A percentile compares a stretch with the other conserved stretches of the same genome.
phyloP scores from a whole-genome alignment of 148 eudicot species.

The Mesembryanthemum crystallinum region DNA sequence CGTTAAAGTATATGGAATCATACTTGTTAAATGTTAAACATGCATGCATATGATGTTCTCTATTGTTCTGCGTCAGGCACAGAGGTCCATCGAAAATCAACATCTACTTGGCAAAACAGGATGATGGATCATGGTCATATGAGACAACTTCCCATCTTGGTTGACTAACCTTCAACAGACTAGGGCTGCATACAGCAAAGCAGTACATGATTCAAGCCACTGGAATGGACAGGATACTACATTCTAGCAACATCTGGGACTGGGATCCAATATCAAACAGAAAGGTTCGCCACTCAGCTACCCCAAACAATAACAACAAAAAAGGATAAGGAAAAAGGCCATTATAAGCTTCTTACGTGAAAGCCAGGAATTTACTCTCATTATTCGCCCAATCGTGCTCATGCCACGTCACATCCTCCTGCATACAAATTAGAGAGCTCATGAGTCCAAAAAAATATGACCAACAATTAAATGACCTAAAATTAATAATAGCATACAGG shows the following conservation, averaged over 20 bases:
- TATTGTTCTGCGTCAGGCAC: not conserved
- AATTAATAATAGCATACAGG: not conserved
- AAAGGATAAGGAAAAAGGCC: not conserved
- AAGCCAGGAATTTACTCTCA: conserved; percentile 93
- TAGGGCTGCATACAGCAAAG: not conserved
- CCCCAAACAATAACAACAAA: no score
- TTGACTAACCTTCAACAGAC: not conserved
- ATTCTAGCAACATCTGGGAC: not conserved
- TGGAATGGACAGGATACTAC: not conserved
- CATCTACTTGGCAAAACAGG: not conserved
- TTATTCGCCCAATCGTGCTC: conserved; percentile 88
- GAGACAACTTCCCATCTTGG: not conserved
- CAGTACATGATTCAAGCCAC: no score
- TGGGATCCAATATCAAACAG: conserved; percentile 1
- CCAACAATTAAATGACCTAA: not conserved
- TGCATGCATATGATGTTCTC: not conserved
- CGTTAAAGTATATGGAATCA: not conserved
- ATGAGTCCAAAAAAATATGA: not conserved
- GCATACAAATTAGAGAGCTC: conserved; percentile 20
- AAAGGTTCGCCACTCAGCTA: not conserved
- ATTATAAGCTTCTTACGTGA: conserved; percentile 59
- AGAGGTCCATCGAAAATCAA: not conserved
- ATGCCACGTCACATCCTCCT: conserved; percentile 89
- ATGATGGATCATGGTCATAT: not conserved
- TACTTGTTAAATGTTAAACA: not conserved